Conservation (phyloP, 2,329 filamentous ascomycete genomes). For the Neofusicoccum ribis region DNA sequence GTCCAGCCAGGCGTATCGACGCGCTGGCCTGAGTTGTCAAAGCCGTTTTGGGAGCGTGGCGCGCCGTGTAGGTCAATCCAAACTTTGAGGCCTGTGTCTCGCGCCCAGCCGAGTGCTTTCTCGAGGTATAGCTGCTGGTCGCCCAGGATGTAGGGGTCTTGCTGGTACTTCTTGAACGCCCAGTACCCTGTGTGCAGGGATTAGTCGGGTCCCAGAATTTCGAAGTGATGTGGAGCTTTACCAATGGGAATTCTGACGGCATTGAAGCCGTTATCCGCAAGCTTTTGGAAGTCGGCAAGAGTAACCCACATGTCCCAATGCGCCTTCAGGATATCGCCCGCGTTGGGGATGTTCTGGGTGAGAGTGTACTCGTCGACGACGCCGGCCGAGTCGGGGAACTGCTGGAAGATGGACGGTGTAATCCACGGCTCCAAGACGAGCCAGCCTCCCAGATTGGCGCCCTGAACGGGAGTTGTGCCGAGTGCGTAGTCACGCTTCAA, state of each 20-base stretch:
- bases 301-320: slow-evolving; percentile 56
- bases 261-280: slow-evolving; percentile 59
- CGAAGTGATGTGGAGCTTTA: not conserved
- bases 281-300: slow-evolving; percentile 57
- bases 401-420: slow-evolving; percentile 57
- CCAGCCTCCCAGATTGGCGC: slow-evolving; percentile 55
- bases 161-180: slow-evolving; percentile 54
- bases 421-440: slow-evolving; percentile 56
- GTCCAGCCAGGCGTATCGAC: slow-evolving; percentile 47
- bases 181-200: slow-evolving; percentile 46
- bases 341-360: slow-evolving; percentile 50
- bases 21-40: slow-evolving; percentile 61
- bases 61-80: slow-evolving; percentile 60
- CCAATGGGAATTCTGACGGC: slow-evolving; percentile 59
- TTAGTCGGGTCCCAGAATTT: not conserved
- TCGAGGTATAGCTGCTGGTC: slow-evolving; percentile 54
- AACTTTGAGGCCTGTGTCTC: slow-evolving; percentile 54
- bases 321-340: slow-evolving; percentile 41
- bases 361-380: slow-evolving; percentile 56
- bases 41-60: slow-evolving; percentile 58
- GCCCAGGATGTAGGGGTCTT: slow-evolving; percentile 54
- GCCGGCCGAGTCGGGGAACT: slow-evolving; percentile 25
- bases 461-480: slow-evolving; percentile 36
- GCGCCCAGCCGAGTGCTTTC: slow-evolving; percentile 58
- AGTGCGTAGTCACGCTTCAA: slow-evolving; percentile 12